Evolutionary conservation across 306 rosid species (phyloP).

Genomic region (Citrullus amarus): DNA sequence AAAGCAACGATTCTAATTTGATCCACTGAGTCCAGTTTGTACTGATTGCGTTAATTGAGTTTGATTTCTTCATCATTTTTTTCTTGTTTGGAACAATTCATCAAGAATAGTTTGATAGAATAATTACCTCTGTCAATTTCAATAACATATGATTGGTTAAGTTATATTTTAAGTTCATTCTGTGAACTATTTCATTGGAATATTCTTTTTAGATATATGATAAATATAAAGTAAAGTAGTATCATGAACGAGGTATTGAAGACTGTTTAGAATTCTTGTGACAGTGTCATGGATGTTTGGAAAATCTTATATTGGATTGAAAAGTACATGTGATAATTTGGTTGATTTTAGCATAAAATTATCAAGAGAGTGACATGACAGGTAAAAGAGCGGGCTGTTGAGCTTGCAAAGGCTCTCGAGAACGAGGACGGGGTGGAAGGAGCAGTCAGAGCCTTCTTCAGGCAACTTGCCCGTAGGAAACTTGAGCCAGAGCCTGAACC

Average conservation of each 20-base stretch:
- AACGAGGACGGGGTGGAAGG: slow-evolving; percentile 91
- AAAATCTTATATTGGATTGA: neutral
- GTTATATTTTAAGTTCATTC: neutral
- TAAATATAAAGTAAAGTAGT: too few species aligned
- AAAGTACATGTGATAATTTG: neutral
- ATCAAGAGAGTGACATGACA: slow-evolving; percentile 17
- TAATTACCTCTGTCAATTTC: neutral
- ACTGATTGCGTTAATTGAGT: neutral
- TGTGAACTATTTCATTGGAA: neutral
- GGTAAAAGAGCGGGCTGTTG: slow-evolving; percentile 64
- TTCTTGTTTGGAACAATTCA: neutral
- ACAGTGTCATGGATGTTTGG: neutral
- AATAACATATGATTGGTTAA: neutral
- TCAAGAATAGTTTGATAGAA: neutral
- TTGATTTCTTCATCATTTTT: neutral
- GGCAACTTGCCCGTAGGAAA: slow-evolving; percentile 58
- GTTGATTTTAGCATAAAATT: neutral
- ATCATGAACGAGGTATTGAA: too few species aligned
- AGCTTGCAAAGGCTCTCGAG: slow-evolving; percentile 82
- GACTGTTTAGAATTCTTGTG: too few species aligned
- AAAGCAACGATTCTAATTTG: neutral
- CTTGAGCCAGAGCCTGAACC: slow-evolving; percentile 36
- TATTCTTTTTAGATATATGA: too few species aligned
- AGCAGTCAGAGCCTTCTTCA: slow-evolving; percentile 91
- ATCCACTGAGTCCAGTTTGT: neutral